A percentile compares a stretch with the other conserved stretches of the same genome.
phyloP scores from a whole-genome alignment of 495 filamentous ascomycete species.

The Penicillium canescens region DNA sequence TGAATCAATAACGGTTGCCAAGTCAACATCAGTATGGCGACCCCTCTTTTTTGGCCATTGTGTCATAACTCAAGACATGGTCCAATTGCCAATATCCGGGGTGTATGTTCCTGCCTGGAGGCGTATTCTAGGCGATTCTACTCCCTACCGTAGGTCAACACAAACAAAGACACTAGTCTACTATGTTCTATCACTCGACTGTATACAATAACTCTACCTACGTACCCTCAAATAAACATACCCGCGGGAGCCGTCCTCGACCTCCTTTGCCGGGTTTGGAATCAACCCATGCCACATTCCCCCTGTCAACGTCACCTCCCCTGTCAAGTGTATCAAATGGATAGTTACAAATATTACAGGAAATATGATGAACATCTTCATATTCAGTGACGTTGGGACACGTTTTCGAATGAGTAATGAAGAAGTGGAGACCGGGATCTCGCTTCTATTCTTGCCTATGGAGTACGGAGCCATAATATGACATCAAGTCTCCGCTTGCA shows the following conservation, averaged over 20 bases:
- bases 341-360: neutral
- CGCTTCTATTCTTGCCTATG: slow-evolving; percentile 5
- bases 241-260: neutral
- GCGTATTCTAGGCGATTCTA: too few relatives aligned
- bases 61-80: neutral
- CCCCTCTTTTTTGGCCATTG: neutral
- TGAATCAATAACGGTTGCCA: slow-evolving; percentile 12
- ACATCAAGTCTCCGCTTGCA: slow-evolving; percentile 3
- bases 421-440: slow-evolving; percentile 1
- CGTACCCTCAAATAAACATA: neutral
- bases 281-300: slow-evolving; percentile 6
- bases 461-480: neutral
- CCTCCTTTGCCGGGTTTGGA: neutral
- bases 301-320: slow-evolving; percentile 3
- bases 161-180: too few relatives aligned
- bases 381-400: slow-evolving; percentile 6
- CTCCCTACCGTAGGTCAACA: too few relatives aligned
- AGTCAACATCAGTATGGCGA: slow-evolving; percentile 15
- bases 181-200: neutral
- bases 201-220: neutral
- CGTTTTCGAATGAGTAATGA: slow-evolving; percentile 2
- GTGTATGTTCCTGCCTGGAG: too few relatives aligned
- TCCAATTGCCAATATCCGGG: too few relatives aligned
- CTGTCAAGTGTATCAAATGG: neutral
- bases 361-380: neutral